Percentiles rank a stretch among this genome's conserved stretches.
These are phyloP conservation scores for Fraxinus latifolia DNA, from an alignment of 305 asterid species.

Conservation along the genomic window DNA sequence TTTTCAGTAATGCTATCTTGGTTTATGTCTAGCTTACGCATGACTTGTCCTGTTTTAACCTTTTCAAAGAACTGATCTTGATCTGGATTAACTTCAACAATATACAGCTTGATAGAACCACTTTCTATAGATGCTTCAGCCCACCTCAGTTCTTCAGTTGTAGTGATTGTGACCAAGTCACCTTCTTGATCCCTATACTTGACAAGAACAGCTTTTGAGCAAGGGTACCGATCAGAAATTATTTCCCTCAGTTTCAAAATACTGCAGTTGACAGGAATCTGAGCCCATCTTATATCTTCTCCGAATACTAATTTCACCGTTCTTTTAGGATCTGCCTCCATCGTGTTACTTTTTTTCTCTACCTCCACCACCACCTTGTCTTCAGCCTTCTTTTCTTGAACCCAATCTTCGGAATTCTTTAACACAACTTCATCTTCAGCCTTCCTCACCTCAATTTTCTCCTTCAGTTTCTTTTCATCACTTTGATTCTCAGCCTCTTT, in stretches of 20 bases:
- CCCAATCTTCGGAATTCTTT: conserved; percentile 28
- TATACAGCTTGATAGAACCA: conserved; percentile 61
- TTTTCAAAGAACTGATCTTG: conserved; percentile 63
- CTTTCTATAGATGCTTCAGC: conserved; percentile 68
- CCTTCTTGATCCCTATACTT: conserved; percentile 91
- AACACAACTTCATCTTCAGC: conserved; percentile 9
- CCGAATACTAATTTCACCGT: conserved; percentile 70
- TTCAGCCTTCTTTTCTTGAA: conserved; percentile 45
- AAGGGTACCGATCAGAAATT: conserved; percentile 57
- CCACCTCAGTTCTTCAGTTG: conserved; percentile 73
- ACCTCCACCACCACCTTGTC: conserved; percentile 86
- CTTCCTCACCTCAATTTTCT: conserved; percentile 16
- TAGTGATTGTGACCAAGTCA: conserved; percentile 79
- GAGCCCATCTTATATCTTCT: conserved; percentile 93
- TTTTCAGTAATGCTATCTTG: conserved; percentile 29
- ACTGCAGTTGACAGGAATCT: conserved; percentile 60
- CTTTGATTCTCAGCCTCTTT: conserved; percentile 1
- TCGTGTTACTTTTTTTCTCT: conserved; percentile 40
- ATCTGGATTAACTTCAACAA: conserved; percentile 64
- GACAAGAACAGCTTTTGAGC: conserved; percentile 51
- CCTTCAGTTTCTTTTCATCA: conserved; percentile 19
- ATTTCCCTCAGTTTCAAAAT: conserved; percentile 59
- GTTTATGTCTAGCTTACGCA: conserved; percentile 20
- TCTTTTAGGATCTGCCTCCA: conserved; percentile 46
- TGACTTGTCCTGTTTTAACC: conserved; percentile 26